Evolutionary conservation across 2,329 filamentous ascomycete genomes (phyloP), one percentile per base, ranked within the genome.

Genomic region (Corinectria fuckeliana): DNA sequence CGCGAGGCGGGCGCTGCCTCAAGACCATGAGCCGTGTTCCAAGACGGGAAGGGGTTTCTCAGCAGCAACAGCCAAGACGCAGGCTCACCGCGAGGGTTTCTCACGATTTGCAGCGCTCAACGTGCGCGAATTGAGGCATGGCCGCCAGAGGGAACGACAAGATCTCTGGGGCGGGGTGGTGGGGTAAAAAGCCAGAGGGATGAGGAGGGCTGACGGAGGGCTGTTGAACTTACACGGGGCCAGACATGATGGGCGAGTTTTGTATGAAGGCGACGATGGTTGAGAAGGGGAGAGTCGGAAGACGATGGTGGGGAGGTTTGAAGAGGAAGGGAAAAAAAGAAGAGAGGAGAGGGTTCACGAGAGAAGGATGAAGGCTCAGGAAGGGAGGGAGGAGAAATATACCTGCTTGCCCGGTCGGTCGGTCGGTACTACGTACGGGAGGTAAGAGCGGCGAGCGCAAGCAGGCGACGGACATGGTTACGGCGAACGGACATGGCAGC

Each of bases 1-100:
- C 77, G 88, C 88, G 74, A 92, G 85, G 80, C 89, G 90, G 80
- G 88, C 88, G 83, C 89, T 91, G 82, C 66, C 62, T 71, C 71
- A 65, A 69, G 69, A 68, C 50, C 64, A 77, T 76, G 72, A 77
- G 75, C 76, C 74, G 72, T 72, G 70, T 60, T 14, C 63, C 59
- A 64, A 58, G 67, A 69, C 69, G 73, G 66, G 39, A n/a, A n/a
- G n/a, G 49, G n/a, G 18, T 32, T 39, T 41, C 28, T n/a, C 20
- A 20, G 28, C 10, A 28, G 18, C 7, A 18, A 42, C 32, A 49
- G 50, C 48, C 54, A 51, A 61, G 54, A 42, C 36, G 50, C 57
- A 53, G 50, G 51, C 50, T 56, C 62, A 66, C 26, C 57, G 51
- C 62, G 56, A 60, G 48, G 23, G 52, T 52, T 56, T 54, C 56